A percentile compares a stretch with the other conserved stretches of the same genome.
Conservation (phyloP, 257 asterid species). For the Cordia subcordata region DNA sequence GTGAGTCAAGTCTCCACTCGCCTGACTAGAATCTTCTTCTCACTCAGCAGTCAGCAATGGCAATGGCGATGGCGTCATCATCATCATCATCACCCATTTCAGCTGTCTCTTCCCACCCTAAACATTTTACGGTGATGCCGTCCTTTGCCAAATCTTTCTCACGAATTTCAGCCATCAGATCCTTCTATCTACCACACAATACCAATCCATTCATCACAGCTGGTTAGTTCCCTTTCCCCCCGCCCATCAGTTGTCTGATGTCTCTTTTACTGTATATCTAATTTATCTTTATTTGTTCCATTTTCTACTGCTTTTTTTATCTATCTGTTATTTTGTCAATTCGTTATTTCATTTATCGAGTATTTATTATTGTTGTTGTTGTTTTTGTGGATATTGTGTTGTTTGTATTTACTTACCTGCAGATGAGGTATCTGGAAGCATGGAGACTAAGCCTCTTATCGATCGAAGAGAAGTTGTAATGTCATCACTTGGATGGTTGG, state of each 20-base stretch:
- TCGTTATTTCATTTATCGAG: not conserved
- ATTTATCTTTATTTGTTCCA: no score
- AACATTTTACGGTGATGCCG: slow-evolving; percentile 17
- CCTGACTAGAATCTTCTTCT: slow-evolving; percentile 17
- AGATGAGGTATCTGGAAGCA: slow-evolving; percentile 37
- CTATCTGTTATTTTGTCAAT: not conserved
- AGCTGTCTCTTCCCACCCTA: slow-evolving; percentile 38
- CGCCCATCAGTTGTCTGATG: slow-evolving; percentile 17
- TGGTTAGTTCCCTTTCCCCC: slow-evolving; percentile 7
- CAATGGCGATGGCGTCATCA: no score
- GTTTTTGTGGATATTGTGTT: not conserved
- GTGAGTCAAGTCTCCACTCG: no score
- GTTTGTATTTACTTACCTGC: slow-evolving; percentile 2
- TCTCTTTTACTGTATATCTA: not conserved
- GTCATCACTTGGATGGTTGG: slow-evolving; percentile 54
- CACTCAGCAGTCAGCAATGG: slow-evolving; percentile 17
- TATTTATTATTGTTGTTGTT: slow-evolving; percentile 1
- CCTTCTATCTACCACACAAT: slow-evolving; percentile 6
- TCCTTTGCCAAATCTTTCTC: slow-evolving; percentile 11
- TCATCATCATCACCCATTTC: no score
- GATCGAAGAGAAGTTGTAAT: slow-evolving; percentile 57
- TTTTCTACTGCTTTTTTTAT: not conserved
- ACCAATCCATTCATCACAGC: slow-evolving; percentile 3
- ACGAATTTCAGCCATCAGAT: not conserved
- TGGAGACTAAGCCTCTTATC: slow-evolving; percentile 28